phyloP scores from a whole-genome alignment of 2,329 filamentous ascomycete species.

The Nigrospora osmanthi region DNA sequence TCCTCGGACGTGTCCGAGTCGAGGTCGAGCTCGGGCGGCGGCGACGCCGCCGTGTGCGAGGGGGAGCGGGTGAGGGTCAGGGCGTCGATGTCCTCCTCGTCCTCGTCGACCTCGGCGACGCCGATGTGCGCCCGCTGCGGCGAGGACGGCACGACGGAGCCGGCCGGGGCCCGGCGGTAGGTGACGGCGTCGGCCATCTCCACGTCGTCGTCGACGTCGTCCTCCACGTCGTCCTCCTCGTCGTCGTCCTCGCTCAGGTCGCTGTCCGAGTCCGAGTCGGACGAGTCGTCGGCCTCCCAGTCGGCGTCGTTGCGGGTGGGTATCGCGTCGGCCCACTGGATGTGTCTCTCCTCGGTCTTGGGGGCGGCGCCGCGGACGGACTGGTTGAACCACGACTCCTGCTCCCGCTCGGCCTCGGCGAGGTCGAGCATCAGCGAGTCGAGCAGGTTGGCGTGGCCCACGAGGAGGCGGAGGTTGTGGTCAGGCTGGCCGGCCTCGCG shows the following conservation, averaged over 20 bases:
- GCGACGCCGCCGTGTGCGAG: slow-evolving; percentile 49
- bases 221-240: slow-evolving; percentile 39
- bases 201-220: slow-evolving; percentile 48
- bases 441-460: slow-evolving; percentile 97
- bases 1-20: slow-evolving; percentile 68
- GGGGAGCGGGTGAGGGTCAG: slow-evolving; percentile 61
- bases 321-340: slow-evolving; percentile 81
- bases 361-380: slow-evolving; percentile 70
- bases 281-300: slow-evolving; percentile 48
- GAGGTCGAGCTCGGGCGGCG: slow-evolving; percentile 64
- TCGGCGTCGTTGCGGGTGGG: slow-evolving; percentile 68
- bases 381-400: slow-evolving; percentile 97
- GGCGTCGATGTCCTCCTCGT: slow-evolving; percentile 50
- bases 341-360: slow-evolving; percentile 56
- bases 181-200: slow-evolving; percentile 44
- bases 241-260: slow-evolving; percentile 42
- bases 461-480: slow-evolving; percentile 89
- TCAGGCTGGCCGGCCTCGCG: slow-evolving; percentile 83
- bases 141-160: slow-evolving; percentile 17
- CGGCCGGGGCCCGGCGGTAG: slow-evolving; percentile 33
- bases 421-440: slow-evolving; percentile 90
- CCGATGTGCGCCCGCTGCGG: slow-evolving; percentile 27
- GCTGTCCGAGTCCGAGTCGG: slow-evolving; percentile 46
- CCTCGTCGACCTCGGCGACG: slow-evolving; percentile 27
- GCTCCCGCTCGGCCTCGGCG: slow-evolving; percentile 87